Evolutionary conservation across 306 rosid genomes (phyloP).

Genomic region (Calophaca sinica): DNA sequence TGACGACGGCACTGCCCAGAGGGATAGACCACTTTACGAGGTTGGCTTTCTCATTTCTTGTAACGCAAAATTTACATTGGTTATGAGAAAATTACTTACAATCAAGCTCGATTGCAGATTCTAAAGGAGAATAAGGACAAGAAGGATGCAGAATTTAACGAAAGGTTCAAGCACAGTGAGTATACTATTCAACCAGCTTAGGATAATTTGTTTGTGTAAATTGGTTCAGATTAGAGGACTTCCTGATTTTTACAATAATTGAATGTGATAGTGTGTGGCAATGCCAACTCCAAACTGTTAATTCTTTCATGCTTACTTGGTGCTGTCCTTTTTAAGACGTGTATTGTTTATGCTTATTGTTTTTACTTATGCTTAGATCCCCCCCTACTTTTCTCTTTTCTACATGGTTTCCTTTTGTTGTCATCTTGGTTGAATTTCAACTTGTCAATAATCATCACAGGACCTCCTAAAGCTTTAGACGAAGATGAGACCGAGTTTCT

Average conservation of each 20-base stretch:
- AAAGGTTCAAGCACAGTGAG: slow-evolving; percentile 96
- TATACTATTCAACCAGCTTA: slow-evolving; percentile 40
- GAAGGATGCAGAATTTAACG: slow-evolving; percentile 88
- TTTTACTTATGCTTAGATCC: slow-evolving; percentile 4
- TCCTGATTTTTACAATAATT: background rate
- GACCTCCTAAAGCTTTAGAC: slow-evolving; percentile 98
- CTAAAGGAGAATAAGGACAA: slow-evolving; percentile 91
- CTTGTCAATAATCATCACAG: slow-evolving; percentile 49
- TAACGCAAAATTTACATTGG: background rate
- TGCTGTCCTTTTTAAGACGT: slow-evolving; percentile 21
- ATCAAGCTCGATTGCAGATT: slow-evolving; percentile 59
- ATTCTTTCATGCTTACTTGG: slow-evolving; percentile 14
- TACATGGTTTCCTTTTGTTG: slow-evolving; percentile 25
- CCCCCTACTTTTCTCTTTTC: background rate
- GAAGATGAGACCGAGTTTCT: slow-evolving; percentile 96
- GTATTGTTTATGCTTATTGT: slow-evolving; percentile 30
- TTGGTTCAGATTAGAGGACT: slow-evolving; percentile 9
- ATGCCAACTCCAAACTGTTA: slow-evolving; percentile 10
- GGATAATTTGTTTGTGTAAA: slow-evolving; percentile 26
- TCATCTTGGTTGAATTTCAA: slow-evolving; percentile 23
- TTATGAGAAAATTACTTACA: background rate
- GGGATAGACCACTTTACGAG: slow-evolving; percentile 92
- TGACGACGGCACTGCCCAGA: slow-evolving; percentile 90
- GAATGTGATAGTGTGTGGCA: slow-evolving; percentile 6
- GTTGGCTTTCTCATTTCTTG: slow-evolving; percentile 45